phyloP scores from a whole-genome alignment of 768 basidiomycete species.

The Hygrocybe coccinea region DNA sequence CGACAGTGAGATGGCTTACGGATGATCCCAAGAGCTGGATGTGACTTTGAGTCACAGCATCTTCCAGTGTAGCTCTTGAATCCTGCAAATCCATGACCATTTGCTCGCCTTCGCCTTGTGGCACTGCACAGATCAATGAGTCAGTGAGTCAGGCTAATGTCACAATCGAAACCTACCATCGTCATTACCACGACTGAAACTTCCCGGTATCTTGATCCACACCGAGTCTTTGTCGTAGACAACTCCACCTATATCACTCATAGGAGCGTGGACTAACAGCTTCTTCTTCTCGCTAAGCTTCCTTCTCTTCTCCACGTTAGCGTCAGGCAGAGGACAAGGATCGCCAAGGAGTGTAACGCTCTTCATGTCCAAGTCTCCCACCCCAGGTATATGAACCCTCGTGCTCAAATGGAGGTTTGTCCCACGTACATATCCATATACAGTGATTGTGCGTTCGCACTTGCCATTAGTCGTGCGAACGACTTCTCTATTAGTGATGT shows the following conservation, averaged over 20 bases:
- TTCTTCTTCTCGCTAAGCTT: conserved; percentile 96
- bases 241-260: conserved; percentile 97
- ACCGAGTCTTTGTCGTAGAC: conserved; percentile 98
- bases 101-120: conserved; percentile 89
- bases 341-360: conserved; percentile 76
- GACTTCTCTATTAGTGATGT: conserved; percentile 84
- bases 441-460: conserved; percentile 87
- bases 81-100: conserved; percentile 99
- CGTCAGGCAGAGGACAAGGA: conserved; percentile 91
- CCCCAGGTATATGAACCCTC: conserved; percentile 90
- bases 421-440: conserved; percentile 94
- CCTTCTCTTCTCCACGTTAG: conserved; percentile 83
- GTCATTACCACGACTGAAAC: conserved; percentile 73
- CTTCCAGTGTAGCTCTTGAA: conserved; percentile 73
- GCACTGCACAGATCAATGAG: conserved; percentile 38
- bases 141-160: not conserved
- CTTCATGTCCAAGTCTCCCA: conserved; percentile 80
- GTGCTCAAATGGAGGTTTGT: conserved; percentile 73
- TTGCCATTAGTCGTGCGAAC: conserved; percentile 76
- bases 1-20: conserved; percentile 57
- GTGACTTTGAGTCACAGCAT: conserved; percentile 71
- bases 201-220: conserved; percentile 96
- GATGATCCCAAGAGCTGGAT: conserved; percentile 84
- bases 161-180: conserved; percentile 43
- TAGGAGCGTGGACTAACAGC: conserved; percentile 88